These are phyloP conservation scores for Trichopus zeylanicus DNA, from an alignment of 116 monocot genomes.

Conservation along the genomic window DNA sequence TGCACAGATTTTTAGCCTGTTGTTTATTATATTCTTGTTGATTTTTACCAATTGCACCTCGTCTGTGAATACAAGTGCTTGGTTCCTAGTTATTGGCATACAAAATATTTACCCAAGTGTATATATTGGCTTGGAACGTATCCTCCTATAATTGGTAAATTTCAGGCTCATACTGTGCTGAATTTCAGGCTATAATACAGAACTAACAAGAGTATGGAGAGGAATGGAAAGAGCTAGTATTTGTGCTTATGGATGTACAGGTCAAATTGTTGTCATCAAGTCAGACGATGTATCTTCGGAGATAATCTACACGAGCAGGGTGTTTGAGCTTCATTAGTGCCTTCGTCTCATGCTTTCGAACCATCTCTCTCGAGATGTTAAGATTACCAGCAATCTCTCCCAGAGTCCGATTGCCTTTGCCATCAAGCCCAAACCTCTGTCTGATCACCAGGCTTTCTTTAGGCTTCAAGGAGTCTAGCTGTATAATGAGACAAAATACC, in stretches of 20 bases:
- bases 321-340: constrained; percentile 98
- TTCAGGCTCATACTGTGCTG: too few species aligned
- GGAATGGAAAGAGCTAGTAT: neutral
- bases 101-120: too few species aligned
- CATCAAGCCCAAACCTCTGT: constrained; percentile 87
- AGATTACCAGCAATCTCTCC: constrained; percentile 96
- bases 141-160: too few species aligned
- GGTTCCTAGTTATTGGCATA: too few species aligned
- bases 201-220: too few species aligned
- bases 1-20: too few species aligned
- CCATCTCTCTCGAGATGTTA: constrained; percentile 89
- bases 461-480: constrained; percentile 94
- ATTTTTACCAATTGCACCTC: too few species aligned
- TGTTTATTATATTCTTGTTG: too few species aligned
- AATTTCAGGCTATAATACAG: too few species aligned
- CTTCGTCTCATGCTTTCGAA: constrained; percentile 84
- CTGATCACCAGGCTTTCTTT: constrained; percentile 93
- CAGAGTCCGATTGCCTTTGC: constrained; percentile 73
- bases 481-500: constrained; percentile 3
- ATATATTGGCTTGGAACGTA: too few species aligned
- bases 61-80: too few species aligned
- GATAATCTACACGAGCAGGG: constrained; percentile 79
- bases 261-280: neutral
- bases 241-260: too few species aligned
- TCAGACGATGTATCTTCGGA: constrained; percentile 43